Evolutionary conservation across 1,284 basidiomycete species (phyloP).

Genomic region (Phenoliferia sp.): DNA sequence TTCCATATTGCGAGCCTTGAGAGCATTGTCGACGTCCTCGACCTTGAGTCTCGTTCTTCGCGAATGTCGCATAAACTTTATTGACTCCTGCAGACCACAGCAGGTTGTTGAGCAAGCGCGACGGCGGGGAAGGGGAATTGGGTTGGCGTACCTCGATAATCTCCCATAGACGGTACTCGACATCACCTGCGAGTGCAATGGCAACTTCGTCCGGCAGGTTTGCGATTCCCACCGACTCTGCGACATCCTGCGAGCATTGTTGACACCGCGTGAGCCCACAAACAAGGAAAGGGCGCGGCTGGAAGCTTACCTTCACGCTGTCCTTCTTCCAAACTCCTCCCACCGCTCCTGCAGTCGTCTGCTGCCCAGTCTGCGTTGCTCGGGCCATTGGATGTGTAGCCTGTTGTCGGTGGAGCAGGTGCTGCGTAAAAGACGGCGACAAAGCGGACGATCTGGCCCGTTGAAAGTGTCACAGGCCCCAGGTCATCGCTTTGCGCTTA

Average conservation of each 20-base stretch:
- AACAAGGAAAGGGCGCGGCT: background rate
- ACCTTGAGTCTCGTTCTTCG: conserved; percentile 80
- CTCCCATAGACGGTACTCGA: conserved; percentile 93
- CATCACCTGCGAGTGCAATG: conserved; percentile 83
- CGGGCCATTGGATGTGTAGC: background rate
- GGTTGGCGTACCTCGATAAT: conserved; percentile 65
- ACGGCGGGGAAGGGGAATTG: background rate
- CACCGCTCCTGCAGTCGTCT: background rate
- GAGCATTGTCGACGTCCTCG: conserved; percentile 85
- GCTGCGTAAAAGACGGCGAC: too few relatives aligned
- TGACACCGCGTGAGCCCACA: background rate
- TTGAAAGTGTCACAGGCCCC: too few relatives aligned
- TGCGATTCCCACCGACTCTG: conserved; percentile 79
- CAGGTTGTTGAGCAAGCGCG: background rate
- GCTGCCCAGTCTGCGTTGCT: background rate
- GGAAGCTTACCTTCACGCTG: conserved; percentile 23
- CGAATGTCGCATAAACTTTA: conserved; percentile 93
- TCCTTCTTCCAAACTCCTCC: conserved; percentile 29
- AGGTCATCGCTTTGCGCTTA: too few relatives aligned
- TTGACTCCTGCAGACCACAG: conserved; percentile 65
- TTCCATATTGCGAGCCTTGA: conserved; percentile 91
- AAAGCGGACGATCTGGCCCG: too few relatives aligned
- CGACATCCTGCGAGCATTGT: conserved; percentile 64
- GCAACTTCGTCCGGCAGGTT: conserved; percentile 75
- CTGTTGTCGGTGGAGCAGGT: too few relatives aligned